Percentiles rank a stretch among this genome's conserved stretches.
Conservation (phyloP, 208 protist genomes). For the Trypanosoma platydactyli region DNA sequence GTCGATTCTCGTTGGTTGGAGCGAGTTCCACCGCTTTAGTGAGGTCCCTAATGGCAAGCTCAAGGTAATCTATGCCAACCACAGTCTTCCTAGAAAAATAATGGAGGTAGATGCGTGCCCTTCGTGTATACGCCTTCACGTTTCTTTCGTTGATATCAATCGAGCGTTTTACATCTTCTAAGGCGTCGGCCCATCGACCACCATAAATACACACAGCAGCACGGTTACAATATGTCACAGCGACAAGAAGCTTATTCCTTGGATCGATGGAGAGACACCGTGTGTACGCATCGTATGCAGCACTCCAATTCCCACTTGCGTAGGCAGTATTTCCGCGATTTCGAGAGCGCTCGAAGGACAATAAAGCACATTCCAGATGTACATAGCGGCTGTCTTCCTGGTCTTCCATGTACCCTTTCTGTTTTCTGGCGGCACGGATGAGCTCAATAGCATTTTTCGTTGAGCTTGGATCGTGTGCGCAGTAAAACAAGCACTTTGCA, state of each 20-base stretch:
- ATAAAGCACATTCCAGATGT: constrained; percentile 53
- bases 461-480: constrained; percentile 55
- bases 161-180: constrained; percentile 45
- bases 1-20: constrained; percentile 34
- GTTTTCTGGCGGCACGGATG: constrained; percentile 34
- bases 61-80: constrained; percentile 37
- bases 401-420: constrained; percentile 34
- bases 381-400: constrained; percentile 47
- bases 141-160: constrained; percentile 52
- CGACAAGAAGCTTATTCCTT: constrained; percentile 59
- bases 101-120: constrained; percentile 62
- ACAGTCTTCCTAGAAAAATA: constrained; percentile 29
- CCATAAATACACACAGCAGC: constrained; percentile 79
- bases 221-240: constrained; percentile 77
- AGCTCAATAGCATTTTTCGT: constrained; percentile 43
- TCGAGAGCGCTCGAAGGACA: constrained; percentile 57
- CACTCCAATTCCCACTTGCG: constrained; percentile 47
- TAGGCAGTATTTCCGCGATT: constrained; percentile 78
- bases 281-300: constrained; percentile 61
- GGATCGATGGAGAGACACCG: constrained; percentile 62
- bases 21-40: constrained; percentile 38
- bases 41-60: constrained; percentile 62
- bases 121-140: constrained; percentile 57
- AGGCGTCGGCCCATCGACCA: constrained; percentile 54
- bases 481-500: constrained; percentile 78